Conservation (phyloP, 495 filamentous ascomycete genomes). For the Tricharina praecox region DNA sequence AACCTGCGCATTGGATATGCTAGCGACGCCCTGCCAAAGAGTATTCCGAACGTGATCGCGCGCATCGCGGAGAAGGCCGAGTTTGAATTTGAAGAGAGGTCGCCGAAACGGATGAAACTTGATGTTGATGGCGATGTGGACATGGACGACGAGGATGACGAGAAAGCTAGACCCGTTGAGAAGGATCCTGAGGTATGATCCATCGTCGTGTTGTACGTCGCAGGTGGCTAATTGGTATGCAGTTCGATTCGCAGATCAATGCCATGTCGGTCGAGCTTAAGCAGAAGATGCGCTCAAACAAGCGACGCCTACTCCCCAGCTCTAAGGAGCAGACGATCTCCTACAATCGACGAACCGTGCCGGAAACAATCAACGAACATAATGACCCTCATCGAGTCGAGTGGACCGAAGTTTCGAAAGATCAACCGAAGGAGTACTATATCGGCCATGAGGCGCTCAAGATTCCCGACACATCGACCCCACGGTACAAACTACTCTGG, state of each 20-base stretch:
- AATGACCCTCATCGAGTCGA: slow-evolving; percentile 85
- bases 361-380: slow-evolving; percentile 77
- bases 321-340: slow-evolving; percentile 87
- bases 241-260: slow-evolving; percentile 61
- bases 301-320: slow-evolving; percentile 81
- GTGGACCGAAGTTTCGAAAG: slow-evolving; percentile 68
- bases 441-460: slow-evolving; percentile 67
- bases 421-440: slow-evolving; percentile 46
- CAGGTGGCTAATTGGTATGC: not conserved
- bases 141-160: slow-evolving; percentile 45
- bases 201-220: not conserved
- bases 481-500: slow-evolving; percentile 82
- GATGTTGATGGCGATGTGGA: too few relatives aligned
- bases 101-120: slow-evolving; percentile 69
- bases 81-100: slow-evolving; percentile 70
- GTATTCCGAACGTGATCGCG: slow-evolving; percentile 82
- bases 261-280: slow-evolving; percentile 76
- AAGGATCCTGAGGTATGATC: not conserved
- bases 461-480: slow-evolving; percentile 75
- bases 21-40: slow-evolving; percentile 86
- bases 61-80: slow-evolving; percentile 57
- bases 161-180: slow-evolving; percentile 67
- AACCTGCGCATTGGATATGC: slow-evolving; percentile 84
- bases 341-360: slow-evolving; percentile 64
- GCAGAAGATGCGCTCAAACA: slow-evolving; percentile 75